Conservation (phyloP, 1,284 basidiomycete genomes). For the Meira nashicola region DNA sequence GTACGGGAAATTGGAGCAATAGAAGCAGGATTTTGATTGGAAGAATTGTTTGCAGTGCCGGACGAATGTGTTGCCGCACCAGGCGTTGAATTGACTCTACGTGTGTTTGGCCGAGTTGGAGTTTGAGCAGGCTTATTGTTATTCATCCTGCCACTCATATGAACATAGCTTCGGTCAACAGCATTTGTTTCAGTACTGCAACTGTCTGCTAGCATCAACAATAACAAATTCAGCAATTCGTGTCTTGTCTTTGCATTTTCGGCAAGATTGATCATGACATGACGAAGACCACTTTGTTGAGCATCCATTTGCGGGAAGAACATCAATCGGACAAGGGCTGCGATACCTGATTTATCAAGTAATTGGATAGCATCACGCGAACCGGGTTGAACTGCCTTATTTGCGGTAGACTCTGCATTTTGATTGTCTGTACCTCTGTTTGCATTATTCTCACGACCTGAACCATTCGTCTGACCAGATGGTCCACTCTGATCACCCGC, state of each 20-base stretch:
- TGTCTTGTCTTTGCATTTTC: constrained; percentile 87
- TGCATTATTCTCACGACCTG: constrained; percentile 42
- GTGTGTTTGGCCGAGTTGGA: constrained; percentile 24
- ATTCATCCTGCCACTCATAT: constrained; percentile 59
- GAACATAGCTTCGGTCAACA: constrained; percentile 88
- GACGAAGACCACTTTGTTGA: constrained; percentile 77
- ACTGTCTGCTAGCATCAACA: constrained; percentile 89
- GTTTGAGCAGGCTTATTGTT: constrained; percentile 31
- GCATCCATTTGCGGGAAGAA: constrained; percentile 87
- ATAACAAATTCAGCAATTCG: constrained; percentile 85
- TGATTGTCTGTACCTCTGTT: neutral
- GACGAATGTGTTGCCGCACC: constrained; percentile 16
- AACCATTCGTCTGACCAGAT: constrained; percentile 12
- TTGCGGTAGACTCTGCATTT: neutral
- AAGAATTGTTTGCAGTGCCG: neutral
- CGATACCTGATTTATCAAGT: constrained; percentile 83
- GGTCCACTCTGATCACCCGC: neutral
- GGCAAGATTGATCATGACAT: constrained; percentile 88
- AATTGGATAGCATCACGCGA: constrained; percentile 78
- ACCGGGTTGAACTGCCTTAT: neutral
- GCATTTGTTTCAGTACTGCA: constrained; percentile 76
- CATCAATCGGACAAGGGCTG: constrained; percentile 82
- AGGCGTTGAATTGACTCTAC: constrained; percentile 22
- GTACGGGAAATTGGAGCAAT: constrained; percentile 43
- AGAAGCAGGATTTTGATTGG: neutral